Conservation (phyloP, 441 rosid species). For the Corymbia citriodora region DNA sequence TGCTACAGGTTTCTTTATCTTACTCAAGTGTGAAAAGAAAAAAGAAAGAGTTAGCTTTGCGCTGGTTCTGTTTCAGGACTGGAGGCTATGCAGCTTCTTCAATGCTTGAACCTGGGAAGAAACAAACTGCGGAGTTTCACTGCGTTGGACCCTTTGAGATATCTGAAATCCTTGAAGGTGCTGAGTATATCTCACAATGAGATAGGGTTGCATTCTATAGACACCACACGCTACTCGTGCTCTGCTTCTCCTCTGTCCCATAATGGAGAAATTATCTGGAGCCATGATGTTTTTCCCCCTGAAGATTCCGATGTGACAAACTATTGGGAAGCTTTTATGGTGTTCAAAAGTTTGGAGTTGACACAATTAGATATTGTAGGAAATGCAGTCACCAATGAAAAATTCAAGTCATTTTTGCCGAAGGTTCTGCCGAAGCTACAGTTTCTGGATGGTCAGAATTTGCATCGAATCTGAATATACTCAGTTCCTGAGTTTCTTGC, state of each 20-base stretch:
- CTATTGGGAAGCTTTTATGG: conserved; percentile 66
- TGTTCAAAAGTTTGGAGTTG: conserved; percentile 53
- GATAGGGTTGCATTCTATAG: conserved; percentile 73
- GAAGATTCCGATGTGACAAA: conserved; percentile 18
- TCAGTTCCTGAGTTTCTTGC: background rate
- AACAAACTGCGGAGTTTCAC: conserved; percentile 69
- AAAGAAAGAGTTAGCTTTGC: background rate
- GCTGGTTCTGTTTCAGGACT: conserved; percentile 40
- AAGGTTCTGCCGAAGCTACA: conserved; percentile 56
- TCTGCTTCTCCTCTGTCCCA: conserved; percentile 71
- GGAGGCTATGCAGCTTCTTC: conserved; percentile 82
- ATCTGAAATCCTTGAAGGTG: conserved; percentile 48
- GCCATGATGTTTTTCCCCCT: conserved; percentile 17
- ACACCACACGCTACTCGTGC: conserved; percentile 65
- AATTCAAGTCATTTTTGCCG: conserved; percentile 42
- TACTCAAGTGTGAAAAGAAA: background rate
- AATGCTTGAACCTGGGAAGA: conserved; percentile 60
- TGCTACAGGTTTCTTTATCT: background rate
- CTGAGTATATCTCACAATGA: conserved; percentile 74
- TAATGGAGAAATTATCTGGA: conserved; percentile 34
- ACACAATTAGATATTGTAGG: conserved; percentile 59
- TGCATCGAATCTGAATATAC: conserved; percentile 8
- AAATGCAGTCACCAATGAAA: conserved; percentile 51
- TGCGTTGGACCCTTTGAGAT: conserved; percentile 66
- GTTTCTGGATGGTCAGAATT: conserved; percentile 51